Base-by-base conservation (phyloP, 495 filamentous ascomycete species). In the Thermothielavioides terrestris region DNA sequence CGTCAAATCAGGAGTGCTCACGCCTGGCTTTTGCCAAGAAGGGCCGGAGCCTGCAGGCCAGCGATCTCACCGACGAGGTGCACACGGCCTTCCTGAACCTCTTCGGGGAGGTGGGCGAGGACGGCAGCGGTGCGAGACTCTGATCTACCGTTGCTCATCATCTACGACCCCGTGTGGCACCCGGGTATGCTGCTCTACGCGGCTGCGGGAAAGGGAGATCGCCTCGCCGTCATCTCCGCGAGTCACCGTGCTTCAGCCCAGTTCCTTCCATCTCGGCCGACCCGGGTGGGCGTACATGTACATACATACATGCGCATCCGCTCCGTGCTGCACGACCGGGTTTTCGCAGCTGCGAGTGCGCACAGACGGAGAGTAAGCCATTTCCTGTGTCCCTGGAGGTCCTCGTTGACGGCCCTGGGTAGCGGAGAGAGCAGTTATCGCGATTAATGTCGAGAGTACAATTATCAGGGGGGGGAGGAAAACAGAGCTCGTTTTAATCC, bases 1-100 rank as follows among this genome's bases (percentile, higher is more conserved):
- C 43, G 14, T 32, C 3, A 12, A 44, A n/a, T n/a, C 55, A 74
- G 73, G 89, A 95, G 60, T 95, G 87, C 62, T 96, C 91, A 30
- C 76, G 89, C 45, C 68, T 88, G 52, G 92, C 92, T 4, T 98
- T 92, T 61, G 74, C 78, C 54, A 86, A 91, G 60, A 87, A 84
- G 51, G 92, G 92, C 4, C 78, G 92, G 56, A 88, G 86, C 60
- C 70, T 98, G 61, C 92, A 98, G 71, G 92, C 92, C 1, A 88
- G 86, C 63, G 92, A 98, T 68, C 73, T 98, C 64, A 96, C 92
- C 1, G 88, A 89, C 27, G 82, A 96, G 67, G 88, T 98, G 21
- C 80, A 89, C 53, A 74, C 74, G 20, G 86, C 89, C 12, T 98
- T 95, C 65, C 60, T 85, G 59, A 82, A 82, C 49, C 56, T 95